Evolutionary conservation across 2,329 filamentous ascomycete species (phyloP), one percentile per base, ranked within the genome.

Genomic region (Colletotrichum lindemuthianum): DNA sequence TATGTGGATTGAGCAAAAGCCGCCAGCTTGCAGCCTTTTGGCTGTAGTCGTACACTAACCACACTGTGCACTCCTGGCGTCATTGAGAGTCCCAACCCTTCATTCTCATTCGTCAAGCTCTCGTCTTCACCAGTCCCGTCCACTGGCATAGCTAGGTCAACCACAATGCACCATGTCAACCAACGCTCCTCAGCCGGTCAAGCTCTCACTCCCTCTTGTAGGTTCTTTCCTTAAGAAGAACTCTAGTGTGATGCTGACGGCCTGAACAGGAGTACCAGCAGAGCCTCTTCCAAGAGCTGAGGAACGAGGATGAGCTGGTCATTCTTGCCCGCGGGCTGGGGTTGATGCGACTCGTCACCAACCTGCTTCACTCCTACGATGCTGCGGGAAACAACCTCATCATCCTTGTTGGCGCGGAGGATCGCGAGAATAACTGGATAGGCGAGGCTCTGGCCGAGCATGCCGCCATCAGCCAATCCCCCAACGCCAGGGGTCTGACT

Each of bases 361-460:
- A 98, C 75, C 86, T 99, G 43, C 87, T 99, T 34, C 96, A 99
- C 78, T 94, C 94, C 16, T 97, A 97, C 79, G 96, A 99, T 84
- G 94, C 93, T 1, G 93, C 93, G 4, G 96, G 96, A 12, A 96
- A 96, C 78, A 98, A 97, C 73, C 82, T 99, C 59, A 90, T 99
- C 52, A 83, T 99, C 48, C 80, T 99, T 16, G 88, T 98, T 45
- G 94, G 93, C 9, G 94, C 96, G 40, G 92, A 96, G 65, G 93
- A 97, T 39, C 88, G 92, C 65, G 96, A 99, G 74, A 97, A 97
- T 86, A 90, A 90, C 60, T 98, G 95, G 94, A 93, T 99, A 65
- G 96, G 96, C 70, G 96, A 98, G 81, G 92, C 93, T 36, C 82
- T 99, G 74, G 96, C 96, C 32, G 96, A 99, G 79, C 94, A 98